Conservation (phyloP, 164 flowering plant genomes). For the Vitis riparia region DNA sequence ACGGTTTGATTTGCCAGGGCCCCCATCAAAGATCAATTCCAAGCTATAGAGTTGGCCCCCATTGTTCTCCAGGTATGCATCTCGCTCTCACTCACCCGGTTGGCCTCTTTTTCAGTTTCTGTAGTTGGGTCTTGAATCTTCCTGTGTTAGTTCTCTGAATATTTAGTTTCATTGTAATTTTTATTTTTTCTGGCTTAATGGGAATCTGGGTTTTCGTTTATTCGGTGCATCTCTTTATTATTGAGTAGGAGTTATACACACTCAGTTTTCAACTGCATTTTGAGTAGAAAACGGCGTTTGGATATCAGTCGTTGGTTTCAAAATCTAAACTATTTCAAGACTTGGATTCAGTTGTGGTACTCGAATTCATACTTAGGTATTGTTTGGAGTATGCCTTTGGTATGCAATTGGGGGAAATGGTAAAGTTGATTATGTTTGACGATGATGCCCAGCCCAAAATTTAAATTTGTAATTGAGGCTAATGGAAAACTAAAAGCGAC, state of each 20-base stretch:
- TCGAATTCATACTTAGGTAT: no score
- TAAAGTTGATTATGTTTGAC: no score
- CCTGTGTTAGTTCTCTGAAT: not conserved
- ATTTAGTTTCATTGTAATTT: not conserved
- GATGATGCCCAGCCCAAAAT: no score
- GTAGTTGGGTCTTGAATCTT: not conserved
- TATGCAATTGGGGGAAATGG: no score
- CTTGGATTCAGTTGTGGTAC: no score
- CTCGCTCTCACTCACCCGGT: not conserved
- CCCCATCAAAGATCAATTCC: constrained; percentile 38
- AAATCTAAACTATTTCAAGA: no score
- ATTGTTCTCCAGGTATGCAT: constrained; percentile 34
- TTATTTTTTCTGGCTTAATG: not conserved
- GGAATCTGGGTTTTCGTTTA: not conserved
- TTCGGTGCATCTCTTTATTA: not conserved
- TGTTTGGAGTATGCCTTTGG: no score
- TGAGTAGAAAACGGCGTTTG: not conserved
- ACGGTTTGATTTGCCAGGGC: constrained; percentile 36
- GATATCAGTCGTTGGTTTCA: no score
- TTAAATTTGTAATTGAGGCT: no score
- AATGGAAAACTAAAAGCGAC: no score
- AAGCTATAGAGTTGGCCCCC: constrained; percentile 24
- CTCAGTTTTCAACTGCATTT: not conserved
- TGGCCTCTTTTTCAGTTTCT: not conserved
- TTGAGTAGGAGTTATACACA: not conserved